Percentiles rank a stretch among this genome's conserved stretches.
phyloP scores from a whole-genome alignment of 257 asterid genomes.

The Eustoma russellianum region DNA sequence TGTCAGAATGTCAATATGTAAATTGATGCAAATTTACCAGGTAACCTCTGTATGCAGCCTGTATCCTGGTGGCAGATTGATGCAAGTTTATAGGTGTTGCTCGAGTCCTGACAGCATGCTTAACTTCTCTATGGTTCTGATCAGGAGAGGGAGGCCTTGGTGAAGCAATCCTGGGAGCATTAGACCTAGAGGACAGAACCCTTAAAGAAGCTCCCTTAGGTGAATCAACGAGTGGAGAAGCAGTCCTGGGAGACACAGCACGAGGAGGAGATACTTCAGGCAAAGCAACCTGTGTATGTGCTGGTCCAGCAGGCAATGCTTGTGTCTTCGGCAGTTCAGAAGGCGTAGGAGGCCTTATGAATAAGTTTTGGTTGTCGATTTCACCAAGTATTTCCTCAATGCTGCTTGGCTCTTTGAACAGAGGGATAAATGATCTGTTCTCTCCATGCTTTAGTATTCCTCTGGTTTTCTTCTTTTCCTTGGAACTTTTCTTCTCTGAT shows the following conservation, averaged over 20 bases:
- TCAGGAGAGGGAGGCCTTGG: conserved; percentile 28
- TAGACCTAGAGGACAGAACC: conserved; percentile 20
- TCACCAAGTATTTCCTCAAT: conserved; percentile 90
- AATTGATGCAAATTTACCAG: conserved; percentile 74
- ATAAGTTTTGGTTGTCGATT: conserved; percentile 54
- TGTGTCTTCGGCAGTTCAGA: conserved; percentile 35
- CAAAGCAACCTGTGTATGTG: conserved; percentile 38
- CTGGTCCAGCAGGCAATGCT: conserved; percentile 26
- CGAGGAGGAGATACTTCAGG: conserved; percentile 29
- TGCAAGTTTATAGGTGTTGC: conserved; percentile 49
- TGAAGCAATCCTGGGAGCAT: conserved; percentile 31
- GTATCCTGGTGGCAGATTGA: conserved; percentile 62
- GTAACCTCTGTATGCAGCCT: conserved; percentile 81
- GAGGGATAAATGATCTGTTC: conserved; percentile 65
- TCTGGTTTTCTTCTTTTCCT: conserved; percentile 74
- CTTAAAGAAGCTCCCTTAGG: conserved; percentile 19
- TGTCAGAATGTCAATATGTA: background rate
- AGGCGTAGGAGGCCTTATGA: conserved; percentile 39
- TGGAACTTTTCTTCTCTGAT: conserved; percentile 48
- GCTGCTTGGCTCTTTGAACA: conserved; percentile 89
- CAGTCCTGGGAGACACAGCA: conserved; percentile 28
- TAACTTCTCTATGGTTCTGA: conserved; percentile 37
- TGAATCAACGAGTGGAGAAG: conserved; percentile 25
- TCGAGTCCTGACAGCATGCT: conserved; percentile 36
- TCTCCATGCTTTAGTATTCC: conserved; percentile 55